These are phyloP conservation scores for Isatis tinctoria DNA, from an alignment of 345 rosid species.

Conservation along the genomic window DNA sequence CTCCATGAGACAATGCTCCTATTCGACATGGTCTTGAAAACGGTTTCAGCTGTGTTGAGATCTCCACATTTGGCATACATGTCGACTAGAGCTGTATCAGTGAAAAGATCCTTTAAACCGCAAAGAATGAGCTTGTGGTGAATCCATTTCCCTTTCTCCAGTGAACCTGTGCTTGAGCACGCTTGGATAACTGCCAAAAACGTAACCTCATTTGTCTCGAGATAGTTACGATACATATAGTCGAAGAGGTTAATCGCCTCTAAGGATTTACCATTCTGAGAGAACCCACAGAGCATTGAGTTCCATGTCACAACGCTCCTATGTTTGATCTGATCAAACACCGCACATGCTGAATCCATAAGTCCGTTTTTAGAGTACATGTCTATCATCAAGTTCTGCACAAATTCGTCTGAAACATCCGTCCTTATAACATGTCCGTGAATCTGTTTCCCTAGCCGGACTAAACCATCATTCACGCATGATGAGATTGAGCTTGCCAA, in stretches of 20 bases:
- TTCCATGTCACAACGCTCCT: conserved; percentile 61
- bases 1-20: conserved; percentile 78
- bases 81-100: conserved; percentile 60
- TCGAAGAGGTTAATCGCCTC: conserved; percentile 56
- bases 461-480: conserved; percentile 47
- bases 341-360: conserved; percentile 38
- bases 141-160: conserved; percentile 69
- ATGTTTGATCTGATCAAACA: conserved; percentile 36
- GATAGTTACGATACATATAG: conserved; percentile 47
- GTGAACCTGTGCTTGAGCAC: conserved; percentile 53
- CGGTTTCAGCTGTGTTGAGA: conserved; percentile 45
- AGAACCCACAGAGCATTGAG: conserved; percentile 57
- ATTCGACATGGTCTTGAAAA: conserved; percentile 44
- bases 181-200: conserved; percentile 63
- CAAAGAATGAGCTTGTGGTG: conserved; percentile 56
- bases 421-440: conserved; percentile 53
- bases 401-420: conserved; percentile 44
- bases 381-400: conserved; percentile 49
- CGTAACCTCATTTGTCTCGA: conserved; percentile 51
- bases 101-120: conserved; percentile 46
- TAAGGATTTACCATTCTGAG: conserved; percentile 55
- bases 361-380: conserved; percentile 64
- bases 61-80: conserved; percentile 83
- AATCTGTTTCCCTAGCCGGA: conserved; percentile 59
- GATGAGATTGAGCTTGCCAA: conserved; percentile 66